Percentiles rank a stretch among this genome's conserved stretches.
These are phyloP conservation scores for Halophytophthora batemanensis DNA, from an alignment of 352 stramenopile genomes.

Conservation along the genomic window DNA sequence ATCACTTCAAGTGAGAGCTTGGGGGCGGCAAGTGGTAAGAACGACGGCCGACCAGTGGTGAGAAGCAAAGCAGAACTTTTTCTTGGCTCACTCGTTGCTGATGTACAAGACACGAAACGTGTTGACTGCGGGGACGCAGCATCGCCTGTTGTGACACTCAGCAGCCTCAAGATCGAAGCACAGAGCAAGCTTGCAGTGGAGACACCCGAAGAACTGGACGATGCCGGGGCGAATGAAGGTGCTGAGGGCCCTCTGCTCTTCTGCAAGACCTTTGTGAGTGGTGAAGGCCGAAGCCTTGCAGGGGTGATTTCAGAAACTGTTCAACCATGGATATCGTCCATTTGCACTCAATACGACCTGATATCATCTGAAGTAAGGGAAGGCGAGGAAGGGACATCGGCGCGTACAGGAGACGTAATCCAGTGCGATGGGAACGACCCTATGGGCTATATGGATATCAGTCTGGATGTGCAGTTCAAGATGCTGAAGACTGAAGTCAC, in stretches of 20 bases:
- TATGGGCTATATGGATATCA: slow-evolving; percentile 21
- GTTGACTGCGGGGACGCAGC: background rate
- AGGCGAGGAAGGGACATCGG: background rate
- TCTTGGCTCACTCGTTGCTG: slow-evolving; percentile 6
- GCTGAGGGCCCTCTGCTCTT: slow-evolving; percentile 4
- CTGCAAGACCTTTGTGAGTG: slow-evolving; percentile 12
- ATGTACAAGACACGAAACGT: slow-evolving; percentile 2
- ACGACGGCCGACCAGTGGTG: slow-evolving; percentile 11
- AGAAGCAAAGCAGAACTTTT: slow-evolving; percentile 8
- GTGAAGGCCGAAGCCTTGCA: slow-evolving; percentile 17
- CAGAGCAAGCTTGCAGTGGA: slow-evolving; percentile 9
- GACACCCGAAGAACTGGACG: background rate
- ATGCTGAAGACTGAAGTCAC: slow-evolving; percentile 40
- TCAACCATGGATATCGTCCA: slow-evolving; percentile 24
- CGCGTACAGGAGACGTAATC: background rate
- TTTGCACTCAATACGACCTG: slow-evolving; percentile 10
- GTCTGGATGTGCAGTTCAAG: slow-evolving; percentile 67
- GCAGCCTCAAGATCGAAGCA: slow-evolving; percentile 15
- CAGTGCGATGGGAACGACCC: background rate
- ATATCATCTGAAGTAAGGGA: background rate
- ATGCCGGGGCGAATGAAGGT: slow-evolving; percentile 5
- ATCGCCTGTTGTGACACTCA: background rate
- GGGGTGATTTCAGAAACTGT: slow-evolving; percentile 20
- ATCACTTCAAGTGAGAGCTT: slow-evolving; percentile 6
- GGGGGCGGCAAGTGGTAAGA: background rate